A percentile compares a stretch with the other conserved stretches of the same genome.
Conservation (phyloP, 2,329 filamentous ascomycete species). For the Colletotrichum viniferum region DNA sequence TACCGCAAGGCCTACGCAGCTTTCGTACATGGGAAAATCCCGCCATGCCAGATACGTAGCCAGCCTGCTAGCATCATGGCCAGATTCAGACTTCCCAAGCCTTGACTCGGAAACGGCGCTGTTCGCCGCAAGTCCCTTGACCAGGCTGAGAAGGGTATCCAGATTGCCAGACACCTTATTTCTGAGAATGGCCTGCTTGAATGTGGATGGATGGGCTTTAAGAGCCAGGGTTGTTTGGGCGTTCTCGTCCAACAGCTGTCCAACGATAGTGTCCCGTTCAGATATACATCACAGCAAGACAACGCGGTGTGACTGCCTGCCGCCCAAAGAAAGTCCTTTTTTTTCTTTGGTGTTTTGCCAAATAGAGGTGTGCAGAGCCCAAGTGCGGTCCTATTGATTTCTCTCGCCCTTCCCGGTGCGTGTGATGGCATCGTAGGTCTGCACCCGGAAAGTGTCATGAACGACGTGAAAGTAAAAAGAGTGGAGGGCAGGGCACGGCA, state of each 20-base stretch:
- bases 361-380: not conserved
- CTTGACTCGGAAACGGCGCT: slow-evolving; percentile 14
- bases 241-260: not conserved
- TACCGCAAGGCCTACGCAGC: not conserved
- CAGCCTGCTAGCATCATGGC: not conserved
- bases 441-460: slow-evolving; percentile 11
- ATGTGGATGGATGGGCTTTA: not conserved
- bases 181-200: not conserved
- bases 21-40: not conserved
- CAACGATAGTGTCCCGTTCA: not conserved
- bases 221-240: not conserved
- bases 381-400: not conserved
- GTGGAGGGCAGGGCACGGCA: not conserved
- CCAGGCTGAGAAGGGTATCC: not conserved
- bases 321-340: not conserved
- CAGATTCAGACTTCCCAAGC: slow-evolving; percentile 2
- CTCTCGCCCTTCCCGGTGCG: not conserved
- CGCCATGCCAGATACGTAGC: slow-evolving; percentile 6
- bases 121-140: not conserved
- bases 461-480: slow-evolving; percentile 14
- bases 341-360: not conserved
- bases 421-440: slow-evolving; percentile 7
- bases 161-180: not conserved
- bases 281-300: too few species aligned
- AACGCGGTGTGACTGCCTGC: not conserved